phyloP scores from a whole-genome alignment of 2,329 filamentous ascomycete species.

The Aureobasidium sp. region DNA sequence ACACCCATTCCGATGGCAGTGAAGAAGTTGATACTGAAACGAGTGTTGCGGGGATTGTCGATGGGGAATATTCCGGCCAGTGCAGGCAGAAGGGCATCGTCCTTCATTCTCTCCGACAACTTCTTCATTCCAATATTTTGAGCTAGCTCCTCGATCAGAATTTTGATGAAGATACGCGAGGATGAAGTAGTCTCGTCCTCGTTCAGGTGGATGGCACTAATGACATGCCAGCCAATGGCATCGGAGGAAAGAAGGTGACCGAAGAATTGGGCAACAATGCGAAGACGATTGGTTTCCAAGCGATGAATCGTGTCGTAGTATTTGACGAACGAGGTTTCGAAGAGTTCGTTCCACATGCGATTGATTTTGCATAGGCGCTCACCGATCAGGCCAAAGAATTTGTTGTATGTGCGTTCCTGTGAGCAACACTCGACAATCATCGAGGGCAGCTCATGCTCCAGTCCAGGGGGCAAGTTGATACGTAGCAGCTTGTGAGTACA shows the following conservation, averaged over 20 bases:
- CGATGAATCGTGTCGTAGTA: slow-evolving; percentile 98
- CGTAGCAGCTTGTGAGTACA: slow-evolving; percentile 90
- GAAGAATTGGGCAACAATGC: slow-evolving; percentile 93
- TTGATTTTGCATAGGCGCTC: slow-evolving; percentile 96
- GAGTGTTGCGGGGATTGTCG: slow-evolving; percentile 81
- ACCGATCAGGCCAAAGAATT: slow-evolving; percentile 91
- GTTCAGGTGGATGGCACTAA: slow-evolving; percentile 80
- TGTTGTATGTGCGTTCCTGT: slow-evolving; percentile 93
- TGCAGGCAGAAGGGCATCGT: slow-evolving; percentile 69
- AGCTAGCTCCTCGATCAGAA: slow-evolving; percentile 84
- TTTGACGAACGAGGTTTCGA: slow-evolving; percentile 80
- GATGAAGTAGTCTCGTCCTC: slow-evolving; percentile 96
- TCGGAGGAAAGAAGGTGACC: slow-evolving; percentile 84
- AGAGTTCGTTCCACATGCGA: slow-evolving; percentile 86
- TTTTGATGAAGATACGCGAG: slow-evolving; percentile 97
- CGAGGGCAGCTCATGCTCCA: slow-evolving; percentile 83
- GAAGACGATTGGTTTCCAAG: slow-evolving; percentile 88
- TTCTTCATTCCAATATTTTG: slow-evolving; percentile 81
- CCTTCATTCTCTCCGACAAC: slow-evolving; percentile 67
- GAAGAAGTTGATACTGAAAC: slow-evolving; percentile 99
- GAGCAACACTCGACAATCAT: slow-evolving; percentile 98
- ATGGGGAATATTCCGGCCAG: slow-evolving; percentile 83
- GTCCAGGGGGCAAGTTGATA: slow-evolving; percentile 75
- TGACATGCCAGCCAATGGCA: slow-evolving; percentile 84
- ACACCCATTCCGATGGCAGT: slow-evolving; percentile 95